Evolutionary conservation across 345 rosid species (phyloP), one percentile per base, ranked within the genome.

Genomic region (Brassica cretica): DNA sequence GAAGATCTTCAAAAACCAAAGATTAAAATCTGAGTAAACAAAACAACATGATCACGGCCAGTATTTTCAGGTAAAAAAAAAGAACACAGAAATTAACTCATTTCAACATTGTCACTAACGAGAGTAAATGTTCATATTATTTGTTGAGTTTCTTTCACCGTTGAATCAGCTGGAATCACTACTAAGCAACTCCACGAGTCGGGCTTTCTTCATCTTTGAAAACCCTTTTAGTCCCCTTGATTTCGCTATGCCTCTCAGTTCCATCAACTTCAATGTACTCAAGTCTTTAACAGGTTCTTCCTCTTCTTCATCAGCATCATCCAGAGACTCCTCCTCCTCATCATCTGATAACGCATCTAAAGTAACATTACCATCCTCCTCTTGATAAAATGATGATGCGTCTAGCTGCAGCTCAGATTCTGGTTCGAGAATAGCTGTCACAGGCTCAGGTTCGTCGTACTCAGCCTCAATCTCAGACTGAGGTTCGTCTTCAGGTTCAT

Each of bases 151-250:
- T 67, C 55, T 46, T 66, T 41, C 74, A 79, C 66, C 65, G 63
- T 24, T 64, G 51, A 70, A 69, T 83, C 84, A 61, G 56, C 69
- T 73, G 35, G 83, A 78, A 29, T 30, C 10, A 56, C 74, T 53
- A 68, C 80, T 64, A 19, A 94, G 90, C 86, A 92, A 79, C 76
- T 81, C 80, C 76, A 94, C 63, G 67, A 94, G 84, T 6, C 85
- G 86, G 2, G 80, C 76, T 82, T 92, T 94, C 85, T 92, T 94
- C 97, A 92, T 87, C 89, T 85, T 94, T 6, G 97, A 92, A 78
- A 78, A 81, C 80, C 95, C 93, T 80, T 86, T 94, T 67, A 92
- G n/a, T 21, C 98, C 93, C 1, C 89, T 86, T 56, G 94, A 82
- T 71, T 91, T 94, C 32, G 98, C 98, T 61, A 92, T 65, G 70